Base-by-base conservation (phyloP, 2,329 filamentous ascomycete genomes). In the Fusarium sp. region DNA sequence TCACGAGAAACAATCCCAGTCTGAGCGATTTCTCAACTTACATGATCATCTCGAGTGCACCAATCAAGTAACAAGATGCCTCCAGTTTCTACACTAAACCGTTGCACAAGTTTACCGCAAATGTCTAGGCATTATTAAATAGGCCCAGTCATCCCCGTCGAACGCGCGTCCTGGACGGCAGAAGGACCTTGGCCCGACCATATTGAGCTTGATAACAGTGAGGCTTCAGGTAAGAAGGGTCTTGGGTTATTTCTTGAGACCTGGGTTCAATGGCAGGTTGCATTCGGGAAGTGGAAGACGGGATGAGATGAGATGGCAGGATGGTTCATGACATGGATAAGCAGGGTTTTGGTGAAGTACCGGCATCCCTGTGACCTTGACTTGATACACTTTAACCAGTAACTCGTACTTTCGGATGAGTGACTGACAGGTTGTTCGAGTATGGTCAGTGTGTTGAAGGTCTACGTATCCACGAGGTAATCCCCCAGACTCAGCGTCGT, bases 131-230 rank as follows among this genome's bases (percentile, higher is more conserved):
- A 52, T 72, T 27, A 55, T 61, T 44, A 59, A 50, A 46, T 42
- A 59, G 62, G 29, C 43, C 56, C 40, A 57, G 63, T 57, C 61
- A 59, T 58, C 55, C 38, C 62, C 49, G 58, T 54, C 45, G 66
- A 71, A 74, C 72, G 71, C 73, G 73, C 73, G 73, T 73, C 72
- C 68, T 40, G 6, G 47, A 47, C 32, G 50, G 58, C 44, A 54
- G 42, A 49, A 58, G 29, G 49, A 34, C 46, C 51, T 53, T 51
- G 50, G 43, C 29, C 51, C 49, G 60, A 32, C 50, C 50, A 15
- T 43, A 27, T 58, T 12, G 9, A 59, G 40, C 38, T 44, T 50
- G 30, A 20, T 65, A 32, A 63, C 42, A 52, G 45, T 57, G 65
- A 43, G 43, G 63, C 59, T 52, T 58, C 58, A 64, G 56, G 46